Evolutionary conservation across 148 eudicot genomes (phyloP).

Genomic region (Diospyros lotus): DNA sequence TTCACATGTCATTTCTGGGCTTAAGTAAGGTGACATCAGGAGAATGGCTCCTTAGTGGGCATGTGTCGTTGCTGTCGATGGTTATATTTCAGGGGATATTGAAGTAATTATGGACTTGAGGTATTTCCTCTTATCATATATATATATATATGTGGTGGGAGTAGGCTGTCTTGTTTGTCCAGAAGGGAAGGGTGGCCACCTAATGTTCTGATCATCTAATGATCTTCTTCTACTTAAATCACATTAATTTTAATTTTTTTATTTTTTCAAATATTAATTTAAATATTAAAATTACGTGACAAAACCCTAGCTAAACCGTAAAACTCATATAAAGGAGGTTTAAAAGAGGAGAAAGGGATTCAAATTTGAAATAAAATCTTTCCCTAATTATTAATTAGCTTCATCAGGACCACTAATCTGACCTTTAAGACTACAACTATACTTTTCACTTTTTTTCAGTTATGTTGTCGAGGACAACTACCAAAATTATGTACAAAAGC

Average conservation of each 20-base stretch:
- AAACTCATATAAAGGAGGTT: slow-evolving; percentile 3
- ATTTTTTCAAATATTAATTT: not conserved
- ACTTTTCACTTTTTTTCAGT: too few species aligned
- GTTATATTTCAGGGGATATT: too few species aligned
- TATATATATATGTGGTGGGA: not conserved
- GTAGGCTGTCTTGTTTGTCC: not conserved
- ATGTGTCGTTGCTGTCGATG: too few species aligned
- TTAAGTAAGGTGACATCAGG: too few species aligned
- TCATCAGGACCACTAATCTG: too few species aligned
- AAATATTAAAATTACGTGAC: not conserved
- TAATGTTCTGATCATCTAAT: not conserved
- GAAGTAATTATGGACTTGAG: not conserved
- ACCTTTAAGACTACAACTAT: not conserved
- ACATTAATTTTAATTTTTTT: not conserved
- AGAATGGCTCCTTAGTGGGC: too few species aligned
- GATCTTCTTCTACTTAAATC: not conserved
- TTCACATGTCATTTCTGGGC: too few species aligned
- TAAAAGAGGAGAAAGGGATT: slow-evolving; percentile 22
- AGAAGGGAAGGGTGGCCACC: not conserved
- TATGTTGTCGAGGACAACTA: too few species aligned
- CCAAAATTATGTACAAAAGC: too few species aligned
- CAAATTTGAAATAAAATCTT: slow-evolving; percentile 13
- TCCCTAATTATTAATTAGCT: not conserved
- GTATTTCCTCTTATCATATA: not conserved
- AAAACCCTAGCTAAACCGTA: not conserved